Base-by-base conservation (phyloP, 2,329 filamentous ascomycete species). In the Trichoderma afroharzianum region DNA sequence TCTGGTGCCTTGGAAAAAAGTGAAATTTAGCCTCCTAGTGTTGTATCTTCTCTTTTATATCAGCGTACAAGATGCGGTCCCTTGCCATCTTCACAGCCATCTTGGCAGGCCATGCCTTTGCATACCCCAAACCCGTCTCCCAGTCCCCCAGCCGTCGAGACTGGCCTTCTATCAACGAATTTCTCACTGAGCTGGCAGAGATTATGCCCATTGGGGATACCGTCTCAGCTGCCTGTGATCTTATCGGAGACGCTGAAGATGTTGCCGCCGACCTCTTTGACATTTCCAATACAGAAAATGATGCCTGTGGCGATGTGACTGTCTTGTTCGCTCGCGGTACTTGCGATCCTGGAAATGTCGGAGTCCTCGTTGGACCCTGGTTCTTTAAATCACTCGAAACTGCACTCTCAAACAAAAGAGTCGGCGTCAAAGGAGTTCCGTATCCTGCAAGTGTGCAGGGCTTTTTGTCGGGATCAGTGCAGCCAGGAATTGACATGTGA, bases 271-370 rank as follows among this genome's bases (percentile, higher is more conserved):
- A 55, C 5, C 9, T 70, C 8, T 76, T 75, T 2, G 66, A 39
- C 47, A 70, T 79, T 30, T 43, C 67, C 24, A 63, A 72, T 24
- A 70, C 53, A 3, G 43, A 66, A n/a, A 72, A 73, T 33, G 71
- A 74, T 11, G 61, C 72, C 9, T 79, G 78, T 70, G 70, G 72
- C n/a, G 77, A 77, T 57, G 74, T 79, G 39, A 78, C 74, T 9
- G 68, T 80, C 32, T 59, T 80, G 28, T 80, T 78, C 33, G 77
- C 76, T n/a, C 75, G 78, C 0, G 78, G 78, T 8, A 79, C 78
- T 18, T 79, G 78, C 30, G 78, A 80, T 21, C 55, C 74, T 1
- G 78, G 79, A 24, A 80, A 79, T 53, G 73, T 79, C 43, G 79
- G 79, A 24, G 73, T 76, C 30, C 73, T 79, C 28, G 74, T 75